Conservation (phyloP, 345 rosid species). For the Eucalyptus sideroxylon region DNA sequence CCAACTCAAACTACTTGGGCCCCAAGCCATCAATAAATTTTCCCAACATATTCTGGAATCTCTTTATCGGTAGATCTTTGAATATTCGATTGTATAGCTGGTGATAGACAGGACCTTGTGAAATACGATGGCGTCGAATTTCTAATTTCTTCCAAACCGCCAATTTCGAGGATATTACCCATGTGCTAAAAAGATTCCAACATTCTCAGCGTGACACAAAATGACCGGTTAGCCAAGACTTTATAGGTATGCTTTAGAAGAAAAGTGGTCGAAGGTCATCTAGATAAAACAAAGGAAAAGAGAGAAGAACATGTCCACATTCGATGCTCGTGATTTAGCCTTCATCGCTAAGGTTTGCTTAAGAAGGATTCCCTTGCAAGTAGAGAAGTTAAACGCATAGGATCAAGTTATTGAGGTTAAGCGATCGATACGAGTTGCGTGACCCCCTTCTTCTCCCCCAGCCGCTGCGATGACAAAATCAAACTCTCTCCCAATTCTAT, state of each 20-base stretch:
- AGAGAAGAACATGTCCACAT: background rate
- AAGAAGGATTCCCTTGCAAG: background rate
- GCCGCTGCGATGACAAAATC: background rate
- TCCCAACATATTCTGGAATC: background rate
- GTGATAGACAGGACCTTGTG: background rate
- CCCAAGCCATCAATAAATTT: background rate
- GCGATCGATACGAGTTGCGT: background rate
- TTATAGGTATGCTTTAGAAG: background rate
- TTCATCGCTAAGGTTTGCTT: background rate
- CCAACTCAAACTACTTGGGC: background rate
- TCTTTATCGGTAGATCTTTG: background rate
- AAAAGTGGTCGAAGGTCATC: background rate
- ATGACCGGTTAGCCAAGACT: background rate
- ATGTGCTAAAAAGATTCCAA: background rate
- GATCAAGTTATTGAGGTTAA: background rate
- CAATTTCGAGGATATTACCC: background rate
- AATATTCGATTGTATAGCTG: background rate
- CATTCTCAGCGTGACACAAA: background rate
- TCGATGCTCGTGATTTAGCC: background rate
- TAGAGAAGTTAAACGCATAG: background rate
- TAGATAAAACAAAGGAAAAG: background rate
- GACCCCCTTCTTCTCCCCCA: background rate
- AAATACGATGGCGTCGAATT: background rate
- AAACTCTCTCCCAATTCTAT: background rate
- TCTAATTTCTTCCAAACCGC: background rate